A percentile compares a stretch with the other conserved stretches of the same genome.
phyloP scores from a whole-genome alignment of 75 land plant genomes.

The Ceratopteris richardii region DNA sequence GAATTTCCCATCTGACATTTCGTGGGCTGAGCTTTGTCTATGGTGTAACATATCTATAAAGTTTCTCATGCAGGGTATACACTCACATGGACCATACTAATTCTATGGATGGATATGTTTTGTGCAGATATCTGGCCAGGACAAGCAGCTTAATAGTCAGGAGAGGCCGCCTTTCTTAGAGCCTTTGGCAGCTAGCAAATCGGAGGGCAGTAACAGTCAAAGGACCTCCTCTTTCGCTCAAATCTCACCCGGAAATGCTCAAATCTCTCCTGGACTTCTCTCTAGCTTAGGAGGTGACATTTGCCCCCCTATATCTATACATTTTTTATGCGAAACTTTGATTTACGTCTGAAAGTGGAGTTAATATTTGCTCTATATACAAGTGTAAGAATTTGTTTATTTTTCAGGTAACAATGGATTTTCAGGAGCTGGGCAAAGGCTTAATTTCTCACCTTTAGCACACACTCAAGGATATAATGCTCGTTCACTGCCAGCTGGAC shows the following conservation, averaged over 20 bases:
- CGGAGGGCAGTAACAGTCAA: neutral
- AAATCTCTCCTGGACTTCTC: neutral
- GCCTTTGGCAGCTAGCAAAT: neutral
- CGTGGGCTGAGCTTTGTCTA: neutral
- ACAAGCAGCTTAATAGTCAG: constrained; percentile 4
- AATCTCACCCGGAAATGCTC: neutral
- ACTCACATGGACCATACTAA: neutral
- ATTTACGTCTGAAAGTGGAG: neutral
- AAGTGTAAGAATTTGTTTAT: neutral
- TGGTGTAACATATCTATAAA: neutral
- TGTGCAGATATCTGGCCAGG: constrained; percentile 7
- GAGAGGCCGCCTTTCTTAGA: neutral
- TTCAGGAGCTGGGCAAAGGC: constrained; percentile 1
- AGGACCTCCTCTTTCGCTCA: neutral
- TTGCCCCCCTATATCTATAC: neutral
- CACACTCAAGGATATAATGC: constrained; percentile 9
- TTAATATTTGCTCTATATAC: neutral
- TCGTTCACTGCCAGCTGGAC: constrained; percentile 6
- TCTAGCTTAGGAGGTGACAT: neutral
- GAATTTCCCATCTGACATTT: neutral
- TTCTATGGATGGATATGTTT: neutral
- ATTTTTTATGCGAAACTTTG: neutral
- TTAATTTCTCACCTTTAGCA: constrained; percentile 3
- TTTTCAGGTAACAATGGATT: constrained; percentile 1
- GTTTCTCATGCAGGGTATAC: neutral